phyloP scores from a whole-genome alignment of 225 moss, liverwort and hornwort species.

The Bryum argenteum region DNA sequence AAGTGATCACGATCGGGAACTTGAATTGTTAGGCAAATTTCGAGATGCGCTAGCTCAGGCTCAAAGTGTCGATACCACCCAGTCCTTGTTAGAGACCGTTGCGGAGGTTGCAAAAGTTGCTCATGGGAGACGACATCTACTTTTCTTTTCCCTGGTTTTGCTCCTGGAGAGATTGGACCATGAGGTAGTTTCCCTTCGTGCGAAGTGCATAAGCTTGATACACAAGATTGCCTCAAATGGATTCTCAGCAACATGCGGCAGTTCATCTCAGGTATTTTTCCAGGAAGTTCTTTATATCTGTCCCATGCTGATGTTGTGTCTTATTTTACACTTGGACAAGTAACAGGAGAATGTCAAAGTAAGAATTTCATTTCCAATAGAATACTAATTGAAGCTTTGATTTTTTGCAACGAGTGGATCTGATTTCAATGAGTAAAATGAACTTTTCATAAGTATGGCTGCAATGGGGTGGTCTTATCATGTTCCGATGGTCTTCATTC shows the following conservation, averaged over 20 bases:
- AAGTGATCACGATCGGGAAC: constrained; percentile 73
- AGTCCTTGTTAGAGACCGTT: constrained; percentile 83
- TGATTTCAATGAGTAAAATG: not conserved
- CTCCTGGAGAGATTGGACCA: constrained; percentile 89
- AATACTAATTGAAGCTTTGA: not conserved
- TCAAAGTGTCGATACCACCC: constrained; percentile 56
- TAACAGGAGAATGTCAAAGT: constrained; percentile 12
- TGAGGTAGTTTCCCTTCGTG: constrained; percentile 67
- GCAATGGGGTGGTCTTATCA: constrained; percentile 14
- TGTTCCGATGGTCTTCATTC: constrained; percentile 4
- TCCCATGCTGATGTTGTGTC: not conserved
- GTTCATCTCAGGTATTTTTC: constrained; percentile 46
- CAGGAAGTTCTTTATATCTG: constrained; percentile 7
- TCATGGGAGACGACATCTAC: constrained; percentile 68
- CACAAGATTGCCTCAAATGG: constrained; percentile 67
- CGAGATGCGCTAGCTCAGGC: constrained; percentile 71
- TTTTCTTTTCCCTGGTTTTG: constrained; percentile 85
- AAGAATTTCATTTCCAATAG: constrained; percentile 14
- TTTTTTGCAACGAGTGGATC: not conserved
- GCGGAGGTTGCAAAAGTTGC: constrained; percentile 87
- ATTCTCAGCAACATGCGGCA: constrained; percentile 51
- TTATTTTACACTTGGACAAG: not conserved
- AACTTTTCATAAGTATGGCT: not conserved
- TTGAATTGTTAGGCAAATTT: constrained; percentile 86
- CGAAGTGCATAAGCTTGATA: constrained; percentile 80